Base-by-base conservation (phyloP, 805 yeast genomes). In the Sugiyamaella valdiviana region DNA sequence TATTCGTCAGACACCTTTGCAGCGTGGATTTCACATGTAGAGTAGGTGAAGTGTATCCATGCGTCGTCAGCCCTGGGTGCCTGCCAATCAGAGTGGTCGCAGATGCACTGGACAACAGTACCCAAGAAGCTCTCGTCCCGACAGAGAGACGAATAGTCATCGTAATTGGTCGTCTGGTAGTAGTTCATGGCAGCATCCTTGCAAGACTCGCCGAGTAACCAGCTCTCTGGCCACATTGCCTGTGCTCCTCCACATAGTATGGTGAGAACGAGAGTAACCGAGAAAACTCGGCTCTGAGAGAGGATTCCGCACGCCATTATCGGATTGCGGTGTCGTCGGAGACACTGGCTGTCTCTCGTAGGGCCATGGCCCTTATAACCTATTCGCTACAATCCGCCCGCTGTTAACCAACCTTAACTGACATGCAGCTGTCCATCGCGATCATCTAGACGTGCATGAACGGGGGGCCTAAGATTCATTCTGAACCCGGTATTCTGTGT, bases 101-200 rank as follows among this genome's bases (percentile, higher is more conserved):
- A 47, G 2, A 66, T 62, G 40, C 70, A 66, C n/a, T 48, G 50
- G 12, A 62, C 64, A 0, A 66, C 67, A 1, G 69, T 54, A 6
- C 61, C 64, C 2, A 65, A 57, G 39, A 48, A 66, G 19, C 52
- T 49, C 4, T 50, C 20, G 47, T 54, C 53, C 6, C 46, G 42
- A 49, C 71, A 66, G 6, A 61, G 58, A 43, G 70, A 66, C n/a
- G 42, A 51, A 42, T 51, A 41, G 40, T 62, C 67, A 15, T 53
- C 49, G 12, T 54, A 39, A 24, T 39, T 36, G 21, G 60, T 57
- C 22, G 39, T 40, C 29, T 54, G 56, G 38, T 56, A 58, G 37
- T 38, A 38, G 20, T 42, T 42, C 29, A 48, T 43, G 2, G 58
- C 57, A 24, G 48, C 45, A 15, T 51, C 20, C 21, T 49, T 39